Evolutionary conservation across 192 early-diverging fungal species (phyloP).

Genomic region (Mortierella hygrophila): DNA sequence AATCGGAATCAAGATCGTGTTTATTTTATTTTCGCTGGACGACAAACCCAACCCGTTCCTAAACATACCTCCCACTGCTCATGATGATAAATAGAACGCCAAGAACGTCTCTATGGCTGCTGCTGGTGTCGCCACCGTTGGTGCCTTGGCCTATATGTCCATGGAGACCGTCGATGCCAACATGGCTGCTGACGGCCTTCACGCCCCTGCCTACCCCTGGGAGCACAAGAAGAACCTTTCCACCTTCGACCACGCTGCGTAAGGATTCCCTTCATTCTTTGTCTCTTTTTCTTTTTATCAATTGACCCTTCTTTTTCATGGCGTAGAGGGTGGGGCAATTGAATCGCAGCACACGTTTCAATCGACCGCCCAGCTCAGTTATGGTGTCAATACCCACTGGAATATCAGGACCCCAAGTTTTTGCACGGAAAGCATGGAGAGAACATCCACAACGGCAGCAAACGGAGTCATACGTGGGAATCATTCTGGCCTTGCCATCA

Average conservation of each 20-base stretch:
- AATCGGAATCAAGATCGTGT: constrained; percentile 9
- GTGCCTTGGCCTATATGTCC: constrained; percentile 42
- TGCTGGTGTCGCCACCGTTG: constrained; percentile 55
- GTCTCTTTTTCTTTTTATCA: not conserved
- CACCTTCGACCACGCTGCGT: constrained; percentile 95
- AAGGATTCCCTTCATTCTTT: constrained; percentile 28
- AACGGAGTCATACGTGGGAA: not conserved
- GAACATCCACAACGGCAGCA: not conserved
- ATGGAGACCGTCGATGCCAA: constrained; percentile 74
- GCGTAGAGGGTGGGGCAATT: not conserved
- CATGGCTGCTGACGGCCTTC: constrained; percentile 93
- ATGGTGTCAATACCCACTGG: not conserved
- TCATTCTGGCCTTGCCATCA: not conserved
- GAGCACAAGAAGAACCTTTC: constrained; percentile 83
- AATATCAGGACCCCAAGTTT: not conserved
- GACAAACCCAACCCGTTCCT: not conserved
- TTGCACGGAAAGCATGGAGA: not conserved
- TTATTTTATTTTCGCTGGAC: not conserved
- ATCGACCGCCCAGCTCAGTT: not conserved
- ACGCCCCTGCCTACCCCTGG: constrained; percentile 91
- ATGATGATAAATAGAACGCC: constrained; percentile 27
- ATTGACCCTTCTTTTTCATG: not conserved
- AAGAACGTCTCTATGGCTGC: constrained; percentile 50
- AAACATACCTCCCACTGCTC: not conserved
- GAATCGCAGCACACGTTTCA: not conserved